Evolutionary conservation across 1,284 basidiomycete genomes (phyloP).

Genomic region (Ganoderma leucocontextum): DNA sequence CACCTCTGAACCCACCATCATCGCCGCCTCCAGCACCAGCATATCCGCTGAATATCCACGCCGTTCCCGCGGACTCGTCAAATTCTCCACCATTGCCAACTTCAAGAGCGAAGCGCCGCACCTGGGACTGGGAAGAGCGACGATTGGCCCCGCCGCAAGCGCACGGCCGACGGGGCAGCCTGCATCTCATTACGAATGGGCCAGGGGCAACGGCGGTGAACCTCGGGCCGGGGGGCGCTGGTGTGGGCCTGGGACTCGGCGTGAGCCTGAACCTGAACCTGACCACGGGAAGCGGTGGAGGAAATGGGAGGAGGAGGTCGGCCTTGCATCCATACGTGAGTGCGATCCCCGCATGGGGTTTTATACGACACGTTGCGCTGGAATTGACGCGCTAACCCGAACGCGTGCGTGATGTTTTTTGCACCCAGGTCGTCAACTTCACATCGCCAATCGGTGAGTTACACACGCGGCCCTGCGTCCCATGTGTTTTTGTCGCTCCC

Average conservation of each 20-base stretch:
- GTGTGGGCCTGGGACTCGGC: conserved; percentile 11
- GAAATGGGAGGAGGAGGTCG: conserved; percentile 29
- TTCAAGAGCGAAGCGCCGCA: conserved; percentile 23
- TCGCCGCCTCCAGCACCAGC: background rate
- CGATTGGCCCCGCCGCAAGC: conserved; percentile 12
- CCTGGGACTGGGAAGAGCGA: conserved; percentile 33
- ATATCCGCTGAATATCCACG: conserved; percentile 6
- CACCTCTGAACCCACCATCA: conserved; percentile 1
- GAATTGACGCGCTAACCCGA: background rate
- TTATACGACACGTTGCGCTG: conserved; percentile 5
- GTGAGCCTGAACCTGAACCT: conserved; percentile 6
- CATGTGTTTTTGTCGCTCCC: background rate
- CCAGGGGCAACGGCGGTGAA: conserved; percentile 22
- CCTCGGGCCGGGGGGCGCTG: conserved; percentile 15
- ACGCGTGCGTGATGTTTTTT: conserved; percentile 1
- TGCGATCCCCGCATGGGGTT: background rate
- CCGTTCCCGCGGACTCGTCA: background rate
- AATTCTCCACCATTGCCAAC: conserved; percentile 16
- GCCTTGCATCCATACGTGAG: conserved; percentile 46
- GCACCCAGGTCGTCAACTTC: conserved; percentile 39
- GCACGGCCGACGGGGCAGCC: conserved; percentile 7
- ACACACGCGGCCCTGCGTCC: background rate
- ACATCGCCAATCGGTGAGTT: conserved; percentile 44
- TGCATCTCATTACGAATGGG: conserved; percentile 25
- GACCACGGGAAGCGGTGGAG: background rate